Evolutionary conservation across 179 eudicot species (phyloP), one percentile per base, ranked within the genome.

Genomic region (Amaranthus tricolor): DNA sequence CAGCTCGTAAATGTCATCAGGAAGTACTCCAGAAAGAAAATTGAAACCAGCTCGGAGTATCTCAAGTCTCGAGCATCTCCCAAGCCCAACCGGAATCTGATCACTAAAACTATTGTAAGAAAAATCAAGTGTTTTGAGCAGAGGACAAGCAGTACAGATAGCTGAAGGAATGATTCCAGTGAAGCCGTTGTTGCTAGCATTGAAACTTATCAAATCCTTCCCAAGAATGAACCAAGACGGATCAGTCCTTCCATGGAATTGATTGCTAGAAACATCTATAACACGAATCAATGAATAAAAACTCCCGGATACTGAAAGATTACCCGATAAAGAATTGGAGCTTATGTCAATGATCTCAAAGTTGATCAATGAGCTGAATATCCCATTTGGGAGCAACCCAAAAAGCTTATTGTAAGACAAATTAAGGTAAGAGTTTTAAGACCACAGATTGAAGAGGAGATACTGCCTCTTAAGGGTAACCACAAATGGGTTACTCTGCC

Each of bases 321-420:
- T 31, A 12, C 91, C 97, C 9, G 56, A 20, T 0, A 94, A 68
- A 9, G 76, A 82, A 61, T 94, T 94, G 21, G 79, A 82, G 82
- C 96, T 90, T 82, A 94, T 80, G 74, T 94, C 97, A 66, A 94
- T 57, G 74, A 79, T 77, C 77, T 82, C 77, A 13, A 89, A 84
- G 11, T 40, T 74, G 53, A 66, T 79, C 74, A 88, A 76, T 68
- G 87, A 83, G 5, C 71, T 61, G 72, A 94, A 90, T 62, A 92
- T 44, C 8, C 86, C 79, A 21, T 73, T 76, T 6, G 98, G 96
- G 31, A 90, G 79, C 10, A 86, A 56, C 57, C 96, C 93, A 0
- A 79, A 76, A 21, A 94, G 84, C 12, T 60, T 78, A 76, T 94
- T 94, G 19, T 54, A 68, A 0, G 98, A 89, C 14, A 94, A 89